A percentile compares a stretch with the other conserved stretches of the same genome.
Conservation (phyloP, 805 yeast genomes). For the Starmerella potacharoeniae region DNA sequence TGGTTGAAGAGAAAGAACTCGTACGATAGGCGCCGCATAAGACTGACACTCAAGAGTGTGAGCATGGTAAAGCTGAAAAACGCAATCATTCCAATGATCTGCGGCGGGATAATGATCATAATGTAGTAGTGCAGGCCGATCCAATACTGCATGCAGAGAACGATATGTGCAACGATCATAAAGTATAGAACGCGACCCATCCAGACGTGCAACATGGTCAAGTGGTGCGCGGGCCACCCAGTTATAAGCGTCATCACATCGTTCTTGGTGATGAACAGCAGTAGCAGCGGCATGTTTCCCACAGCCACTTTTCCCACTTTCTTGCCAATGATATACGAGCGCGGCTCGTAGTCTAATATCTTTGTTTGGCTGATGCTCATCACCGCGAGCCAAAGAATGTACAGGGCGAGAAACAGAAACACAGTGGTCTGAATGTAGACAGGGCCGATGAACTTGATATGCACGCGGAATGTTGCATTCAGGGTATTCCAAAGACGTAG, state of each 20-base stretch:
- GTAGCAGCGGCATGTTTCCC: neutral
- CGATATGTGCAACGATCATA: neutral
- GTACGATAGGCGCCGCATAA: neutral
- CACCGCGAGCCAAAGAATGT: neutral
- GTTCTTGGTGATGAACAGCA: neutral
- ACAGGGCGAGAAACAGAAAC: neutral
- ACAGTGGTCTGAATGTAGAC: neutral
- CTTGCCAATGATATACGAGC: neutral
- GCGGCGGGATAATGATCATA: conserved; percentile 1
- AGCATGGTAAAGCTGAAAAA: neutral
- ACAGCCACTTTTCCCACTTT: neutral
- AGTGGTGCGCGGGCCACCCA: conserved; percentile 2
- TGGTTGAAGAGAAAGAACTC: conserved; percentile 3
- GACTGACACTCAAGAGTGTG: neutral
- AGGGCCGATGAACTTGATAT: neutral
- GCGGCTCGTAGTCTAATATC: neutral
- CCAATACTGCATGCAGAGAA: neutral
- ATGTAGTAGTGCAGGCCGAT: neutral
- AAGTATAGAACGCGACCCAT: neutral
- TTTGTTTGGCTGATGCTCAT: neutral
- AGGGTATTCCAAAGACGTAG: neutral
- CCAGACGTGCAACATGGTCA: neutral
- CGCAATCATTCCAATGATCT: conserved; percentile 1
- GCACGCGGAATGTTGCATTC: neutral
- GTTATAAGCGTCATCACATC: neutral